These are phyloP conservation scores for Vitellaria paradoxa DNA, from an alignment of 179 eudicot genomes.

Conservation along the genomic window DNA sequence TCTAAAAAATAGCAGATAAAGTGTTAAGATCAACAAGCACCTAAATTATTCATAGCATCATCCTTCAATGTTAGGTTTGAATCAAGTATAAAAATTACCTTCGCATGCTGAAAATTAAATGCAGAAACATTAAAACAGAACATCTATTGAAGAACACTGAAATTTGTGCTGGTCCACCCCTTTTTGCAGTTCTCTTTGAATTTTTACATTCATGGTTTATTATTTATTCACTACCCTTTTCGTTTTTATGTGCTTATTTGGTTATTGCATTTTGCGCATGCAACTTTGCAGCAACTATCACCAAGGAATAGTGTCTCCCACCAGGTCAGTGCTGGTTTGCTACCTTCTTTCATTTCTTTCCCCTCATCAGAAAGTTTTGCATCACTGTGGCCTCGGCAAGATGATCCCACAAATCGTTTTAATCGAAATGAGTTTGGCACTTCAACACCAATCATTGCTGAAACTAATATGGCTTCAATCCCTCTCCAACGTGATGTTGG, in stretches of 20 bases:
- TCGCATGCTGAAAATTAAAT: too few relatives aligned
- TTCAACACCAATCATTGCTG: constrained; percentile 25
- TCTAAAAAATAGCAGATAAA: too few relatives aligned
- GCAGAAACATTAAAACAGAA: too few relatives aligned
- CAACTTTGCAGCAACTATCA: constrained; percentile 14
- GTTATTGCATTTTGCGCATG: not conserved
- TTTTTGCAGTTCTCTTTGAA: constrained; percentile 13
- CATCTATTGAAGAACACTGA: too few relatives aligned
- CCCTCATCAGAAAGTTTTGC: constrained; percentile 15
- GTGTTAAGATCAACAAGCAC: too few relatives aligned
- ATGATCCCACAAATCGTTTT: constrained; percentile 12
- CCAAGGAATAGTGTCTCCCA: constrained; percentile 19
- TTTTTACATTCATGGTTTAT: not conserved
- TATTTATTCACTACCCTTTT: not conserved
- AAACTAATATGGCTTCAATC: constrained; percentile 16
- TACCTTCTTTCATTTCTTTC: constrained; percentile 17
- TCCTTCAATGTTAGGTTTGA: too few relatives aligned
- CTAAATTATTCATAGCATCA: too few relatives aligned
- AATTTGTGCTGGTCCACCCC: not conserved
- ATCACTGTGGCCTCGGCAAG: constrained; percentile 23
- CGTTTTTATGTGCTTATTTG: not conserved
- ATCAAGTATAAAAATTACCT: too few relatives aligned
- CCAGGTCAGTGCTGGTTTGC: constrained; percentile 18
- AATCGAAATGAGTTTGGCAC: constrained; percentile 10
- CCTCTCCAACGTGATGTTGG: constrained; percentile 21